phyloP scores from a whole-genome alignment of 2,329 filamentous ascomycete genomes.

The Tricladium varicosporioides region DNA sequence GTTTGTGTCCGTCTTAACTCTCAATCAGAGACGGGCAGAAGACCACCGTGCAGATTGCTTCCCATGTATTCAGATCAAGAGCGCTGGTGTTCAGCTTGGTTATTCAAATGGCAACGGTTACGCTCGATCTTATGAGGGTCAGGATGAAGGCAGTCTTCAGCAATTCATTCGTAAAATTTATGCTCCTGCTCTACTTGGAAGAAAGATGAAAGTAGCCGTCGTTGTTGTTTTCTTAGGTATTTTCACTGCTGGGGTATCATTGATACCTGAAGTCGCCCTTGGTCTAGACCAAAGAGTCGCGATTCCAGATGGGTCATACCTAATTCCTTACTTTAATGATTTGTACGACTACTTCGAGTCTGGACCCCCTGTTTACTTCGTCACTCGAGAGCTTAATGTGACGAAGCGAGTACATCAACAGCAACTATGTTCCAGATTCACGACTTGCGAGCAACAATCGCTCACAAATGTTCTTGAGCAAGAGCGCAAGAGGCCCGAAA shows the following conservation, averaged over 20 bases:
- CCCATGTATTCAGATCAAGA: conserved; percentile 80
- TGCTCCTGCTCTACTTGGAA: conserved; percentile 76
- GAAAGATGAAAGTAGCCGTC: conserved; percentile 74
- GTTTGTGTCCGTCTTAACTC: conserved; percentile 86
- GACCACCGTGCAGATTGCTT: conserved; percentile 87
- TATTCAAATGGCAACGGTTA: conserved; percentile 56
- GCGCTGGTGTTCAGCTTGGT: conserved; percentile 65
- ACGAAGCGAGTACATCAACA: conserved; percentile 76
- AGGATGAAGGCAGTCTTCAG: conserved; percentile 81
- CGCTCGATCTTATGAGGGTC: conserved; percentile 44
- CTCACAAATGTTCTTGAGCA: conserved; percentile 89
- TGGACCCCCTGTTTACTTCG: conserved; percentile 94
- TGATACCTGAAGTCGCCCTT: conserved; percentile 81
- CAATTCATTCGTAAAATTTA: conserved; percentile 88
- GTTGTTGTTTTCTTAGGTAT: conserved; percentile 81
- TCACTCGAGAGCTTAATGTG: conserved; percentile 77
- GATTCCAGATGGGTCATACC: conserved; percentile 88
- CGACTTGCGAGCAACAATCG: conserved; percentile 80
- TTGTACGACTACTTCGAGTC: conserved; percentile 88
- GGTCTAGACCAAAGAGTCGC: conserved; percentile 94
- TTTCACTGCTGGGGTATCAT: conserved; percentile 79
- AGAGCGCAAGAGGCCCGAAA: conserved; percentile 83
- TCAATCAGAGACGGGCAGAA: conserved; percentile 91
- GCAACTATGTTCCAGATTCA: conserved; percentile 86
- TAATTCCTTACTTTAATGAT: conserved; percentile 96